Base-by-base conservation (phyloP, 2,329 filamentous ascomycete genomes). In the Niveomyces coronatus region DNA sequence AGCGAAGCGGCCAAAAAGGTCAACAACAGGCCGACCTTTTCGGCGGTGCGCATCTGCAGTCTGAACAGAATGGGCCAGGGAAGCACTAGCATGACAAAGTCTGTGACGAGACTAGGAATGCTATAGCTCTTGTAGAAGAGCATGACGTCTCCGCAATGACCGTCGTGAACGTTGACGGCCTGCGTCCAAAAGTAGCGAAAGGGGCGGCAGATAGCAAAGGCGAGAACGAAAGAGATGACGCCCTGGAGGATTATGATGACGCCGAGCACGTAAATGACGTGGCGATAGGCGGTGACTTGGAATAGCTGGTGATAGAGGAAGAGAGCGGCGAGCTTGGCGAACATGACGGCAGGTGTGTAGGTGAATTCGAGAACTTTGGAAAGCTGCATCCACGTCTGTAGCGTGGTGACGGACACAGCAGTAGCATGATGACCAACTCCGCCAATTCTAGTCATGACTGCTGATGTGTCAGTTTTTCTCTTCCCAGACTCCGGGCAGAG, bases 51-150 rank as follows among this genome's bases (percentile, higher is more conserved):
- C 41, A 43, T 43, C 18, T 43, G 41, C 29, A 43, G 24, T n/a
- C 18, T 19, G 10, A 40, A 24, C 6, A 43, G 30, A 29, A 43
- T 43, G 9, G 41, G 41, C 41, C 41, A 43, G 6, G 41, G 41
- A 11, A 43, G n/a, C n/a, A 43, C 5, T 10, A 43, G 37, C 37
- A 43, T 43, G 20, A 30, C 41, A 9, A 40, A 6, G 22, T 43
- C 41, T 5, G 41, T 43, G 19, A 32, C 37, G 17, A 43, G 24
- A 39, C 41, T 43, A 13, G 41, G 41, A n/a, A 43, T 35, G 34
- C 41, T 43, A 26, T 40, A 43, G 37, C 34, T 39, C 27, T 43
- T 43, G 33, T 43, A 43, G 18, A 43, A 43, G 24, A 43, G 41
- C 41, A 43, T 43, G 9, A 43, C 41, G 16, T 43, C 26, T 16